Percentiles rank a stretch among this genome's conserved stretches.
phyloP scores from a whole-genome alignment of 1,284 basidiomycete species.

The Hemileccinum hortonii region DNA sequence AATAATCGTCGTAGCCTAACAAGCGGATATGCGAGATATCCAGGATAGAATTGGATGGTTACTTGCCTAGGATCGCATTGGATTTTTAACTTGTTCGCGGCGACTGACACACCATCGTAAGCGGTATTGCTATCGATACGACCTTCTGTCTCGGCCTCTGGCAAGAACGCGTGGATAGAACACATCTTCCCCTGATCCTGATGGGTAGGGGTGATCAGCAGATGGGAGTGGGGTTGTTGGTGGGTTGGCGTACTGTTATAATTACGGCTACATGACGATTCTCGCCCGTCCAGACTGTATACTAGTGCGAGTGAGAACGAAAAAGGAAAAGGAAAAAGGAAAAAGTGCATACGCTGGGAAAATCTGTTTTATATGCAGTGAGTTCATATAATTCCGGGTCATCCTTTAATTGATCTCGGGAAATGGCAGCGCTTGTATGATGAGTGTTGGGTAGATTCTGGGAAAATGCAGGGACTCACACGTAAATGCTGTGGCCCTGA shows the following conservation, averaged over 20 bases:
- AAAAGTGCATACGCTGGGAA: slow-evolving; percentile 28
- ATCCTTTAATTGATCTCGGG: slow-evolving; percentile 37
- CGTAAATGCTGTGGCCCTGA: slow-evolving; percentile 33
- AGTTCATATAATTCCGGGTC: slow-evolving; percentile 39
- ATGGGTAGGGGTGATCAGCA: slow-evolving; percentile 8
- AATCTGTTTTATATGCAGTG: slow-evolving; percentile 22
- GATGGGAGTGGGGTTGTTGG: not conserved
- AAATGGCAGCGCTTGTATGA: slow-evolving; percentile 36
- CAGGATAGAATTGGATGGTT: not conserved
- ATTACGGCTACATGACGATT: slow-evolving; percentile 24
- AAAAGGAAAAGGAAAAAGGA: too few relatives aligned
- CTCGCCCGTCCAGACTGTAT: slow-evolving; percentile 27
- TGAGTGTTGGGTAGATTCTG: slow-evolving; percentile 3
- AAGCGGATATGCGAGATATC: not conserved
- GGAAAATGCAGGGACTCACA: slow-evolving; percentile 19
- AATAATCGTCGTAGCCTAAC: slow-evolving; percentile 29
- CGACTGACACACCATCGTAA: slow-evolving; percentile 19
- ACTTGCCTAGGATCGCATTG: slow-evolving; percentile 30
- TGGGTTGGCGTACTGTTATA: slow-evolving; percentile 23
- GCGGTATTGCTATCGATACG: slow-evolving; percentile 11
- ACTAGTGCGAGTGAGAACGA: slow-evolving; percentile 18
- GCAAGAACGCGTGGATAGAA: slow-evolving; percentile 25
- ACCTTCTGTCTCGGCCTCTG: slow-evolving; percentile 25
- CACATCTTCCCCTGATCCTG: slow-evolving; percentile 31
- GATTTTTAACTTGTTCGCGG: slow-evolving; percentile 18